A percentile compares a stretch with the other conserved stretches of the same genome.
These are phyloP conservation scores for Clausena lansium DNA, from an alignment of 345 rosid genomes.

Conservation along the genomic window DNA sequence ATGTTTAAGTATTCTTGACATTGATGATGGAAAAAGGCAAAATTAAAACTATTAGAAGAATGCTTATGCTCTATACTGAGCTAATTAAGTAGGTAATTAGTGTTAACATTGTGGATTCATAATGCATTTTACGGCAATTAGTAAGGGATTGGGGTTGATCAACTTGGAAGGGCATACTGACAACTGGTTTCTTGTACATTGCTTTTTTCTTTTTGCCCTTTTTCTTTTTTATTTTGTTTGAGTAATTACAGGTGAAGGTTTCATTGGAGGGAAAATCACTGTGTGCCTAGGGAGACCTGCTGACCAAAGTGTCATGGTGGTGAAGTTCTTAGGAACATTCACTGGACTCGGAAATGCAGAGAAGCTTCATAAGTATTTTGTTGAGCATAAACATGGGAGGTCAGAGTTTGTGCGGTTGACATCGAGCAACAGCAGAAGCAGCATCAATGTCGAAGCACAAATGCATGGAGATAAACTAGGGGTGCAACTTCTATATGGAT, in stretches of 20 bases:
- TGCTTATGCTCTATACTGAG: not conserved
- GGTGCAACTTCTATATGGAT: constrained; percentile 45
- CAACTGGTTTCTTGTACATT: not conserved
- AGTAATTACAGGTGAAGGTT: constrained; percentile 41
- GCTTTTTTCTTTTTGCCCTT: not conserved
- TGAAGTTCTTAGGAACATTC: constrained; percentile 49
- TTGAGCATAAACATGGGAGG: constrained; percentile 42
- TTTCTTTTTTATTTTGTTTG: not conserved
- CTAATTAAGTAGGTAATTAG: not conserved
- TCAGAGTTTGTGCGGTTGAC: constrained; percentile 32
- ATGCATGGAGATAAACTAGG: constrained; percentile 29
- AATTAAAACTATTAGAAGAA: not conserved
- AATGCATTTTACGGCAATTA: not conserved
- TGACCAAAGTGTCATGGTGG: constrained; percentile 51
- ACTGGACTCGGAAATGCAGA: constrained; percentile 47
- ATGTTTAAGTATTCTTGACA: not conserved
- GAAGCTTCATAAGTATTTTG: constrained; percentile 44
- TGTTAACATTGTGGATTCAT: not conserved
- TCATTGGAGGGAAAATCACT: constrained; percentile 46
- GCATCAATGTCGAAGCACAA: constrained; percentile 11
- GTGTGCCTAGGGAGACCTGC: constrained; percentile 54
- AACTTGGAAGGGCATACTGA: constrained; percentile 1
- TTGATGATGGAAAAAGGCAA: not conserved
- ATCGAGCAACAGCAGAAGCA: constrained; percentile 13
- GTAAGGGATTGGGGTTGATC: not conserved